Conservation (phyloP, 2,329 filamentous ascomycete species). For the Ramichloridium luteum region DNA sequence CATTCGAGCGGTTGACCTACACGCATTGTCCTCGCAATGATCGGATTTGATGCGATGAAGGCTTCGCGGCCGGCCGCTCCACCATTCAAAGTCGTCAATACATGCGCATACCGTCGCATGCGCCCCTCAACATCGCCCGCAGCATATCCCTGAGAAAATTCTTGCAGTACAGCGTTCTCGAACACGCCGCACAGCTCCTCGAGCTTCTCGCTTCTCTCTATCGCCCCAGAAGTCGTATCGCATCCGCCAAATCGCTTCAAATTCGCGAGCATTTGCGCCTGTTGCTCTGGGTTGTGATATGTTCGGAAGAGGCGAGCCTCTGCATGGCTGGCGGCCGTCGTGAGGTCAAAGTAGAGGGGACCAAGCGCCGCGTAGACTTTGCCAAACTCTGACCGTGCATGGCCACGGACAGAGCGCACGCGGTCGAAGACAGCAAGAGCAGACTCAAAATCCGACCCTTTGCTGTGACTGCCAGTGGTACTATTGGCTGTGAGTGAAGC, state of each 20-base stretch:
- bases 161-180: slow-evolving; percentile 76
- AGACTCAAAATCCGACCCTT: slow-evolving; percentile 46
- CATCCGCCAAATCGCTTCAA: slow-evolving; percentile 65
- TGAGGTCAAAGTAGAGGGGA: slow-evolving; percentile 79
- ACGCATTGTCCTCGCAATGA: slow-evolving; percentile 62
- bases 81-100: slow-evolving; percentile 70
- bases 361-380: slow-evolving; percentile 80
- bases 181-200: slow-evolving; percentile 67
- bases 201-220: slow-evolving; percentile 58
- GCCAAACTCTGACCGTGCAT: slow-evolving; percentile 79
- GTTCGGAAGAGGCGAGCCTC: slow-evolving; percentile 77
- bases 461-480: slow-evolving; percentile 11
- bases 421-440: slow-evolving; percentile 58
- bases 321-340: slow-evolving; percentile 56
- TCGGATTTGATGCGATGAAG: slow-evolving; percentile 73
- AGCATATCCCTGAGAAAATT: slow-evolving; percentile 89
- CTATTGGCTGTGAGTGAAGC: too few relatives aligned
- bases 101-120: slow-evolving; percentile 81
- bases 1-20: slow-evolving; percentile 70
- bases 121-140: slow-evolving; percentile 75
- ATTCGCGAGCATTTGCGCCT: slow-evolving; percentile 80
- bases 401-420: slow-evolving; percentile 67
- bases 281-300: slow-evolving; percentile 77
- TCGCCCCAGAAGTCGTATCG: slow-evolving; percentile 67
- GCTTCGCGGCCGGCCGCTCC: slow-evolving; percentile 66